Evolutionary conservation across 345 rosid species (phyloP).

Genomic region (rapeseed (Brassica napus)): DNA sequence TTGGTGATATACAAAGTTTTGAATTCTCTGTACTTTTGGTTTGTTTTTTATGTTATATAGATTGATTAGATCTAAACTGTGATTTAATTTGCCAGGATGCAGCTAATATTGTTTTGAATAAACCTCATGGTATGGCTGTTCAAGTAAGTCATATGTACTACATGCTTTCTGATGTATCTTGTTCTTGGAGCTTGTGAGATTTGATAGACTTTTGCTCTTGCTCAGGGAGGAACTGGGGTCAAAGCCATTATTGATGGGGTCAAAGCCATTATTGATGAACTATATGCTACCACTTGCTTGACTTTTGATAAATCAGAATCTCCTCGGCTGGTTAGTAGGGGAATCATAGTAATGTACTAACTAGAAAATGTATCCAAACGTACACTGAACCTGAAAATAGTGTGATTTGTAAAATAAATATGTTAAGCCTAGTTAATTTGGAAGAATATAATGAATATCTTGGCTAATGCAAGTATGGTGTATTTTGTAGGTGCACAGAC

Average conservation of each 20-base stretch:
- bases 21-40: neutral
- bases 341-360: neutral
- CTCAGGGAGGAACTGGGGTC: conserved; percentile 83
- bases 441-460: neutral
- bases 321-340: conserved; percentile 76
- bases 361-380: conserved; percentile 8
- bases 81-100: conserved; percentile 58
- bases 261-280: conserved; percentile 52
- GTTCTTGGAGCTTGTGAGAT: too few species aligned
- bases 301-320: conserved; percentile 58
- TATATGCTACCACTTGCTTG: conserved; percentile 62
- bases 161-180: neutral
- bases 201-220: neutral
- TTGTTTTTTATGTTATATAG: conserved; percentile 1
- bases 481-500: conserved; percentile 76
- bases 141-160: conserved; percentile 51
- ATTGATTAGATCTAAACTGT: conserved; percentile 10
- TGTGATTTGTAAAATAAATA: neutral
- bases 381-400: neutral
- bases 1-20: conserved; percentile 70
- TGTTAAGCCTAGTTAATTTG: neutral
- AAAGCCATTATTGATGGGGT: conserved; percentile 29
- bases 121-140: conserved; percentile 91
- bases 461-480: conserved; percentile 18
- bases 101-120: conserved; percentile 70